Base-by-base conservation (phyloP, 106 monocot species). In the Amphibolis antarctica region DNA sequence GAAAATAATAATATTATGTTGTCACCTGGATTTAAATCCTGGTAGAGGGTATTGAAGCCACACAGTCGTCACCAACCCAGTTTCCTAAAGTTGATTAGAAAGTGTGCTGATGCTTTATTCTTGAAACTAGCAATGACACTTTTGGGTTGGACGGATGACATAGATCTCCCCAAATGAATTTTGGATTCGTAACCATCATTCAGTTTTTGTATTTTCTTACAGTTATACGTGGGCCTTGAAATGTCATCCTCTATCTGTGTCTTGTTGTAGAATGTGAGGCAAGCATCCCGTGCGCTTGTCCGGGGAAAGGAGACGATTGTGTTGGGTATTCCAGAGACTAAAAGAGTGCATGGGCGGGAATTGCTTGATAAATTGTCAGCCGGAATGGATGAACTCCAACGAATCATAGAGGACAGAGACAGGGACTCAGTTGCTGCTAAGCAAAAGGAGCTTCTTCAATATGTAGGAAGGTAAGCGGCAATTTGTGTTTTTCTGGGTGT, bases 401-500 rank as follows among this genome's bases (percentile, higher is more conserved):
- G 64, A 26, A 82, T 96, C 67, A 75, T 96, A 0, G 89, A 96
- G 71, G 81, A 89, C 64, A 83, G 83, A 59, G 69, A 86, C 53
- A 74, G 94, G 47, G 86, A 82, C 78, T 84, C 82, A 46, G 86
- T 98, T 51, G 82, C 76, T 43, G 80, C 86, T 42, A 98, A 98
- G 53, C 96, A 98, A 62, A 86, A 86, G 69, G 96, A 98, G 66
- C 80, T 98, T 75, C 78, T 98, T 21, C 78, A 87, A 58, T 98
- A 98, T 75, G 90, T 98, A 60, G 96, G 90, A 80, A 62, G 72
- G 96, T 90, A 48, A 86, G 83, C 49, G 14, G 15, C 12, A 42
- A 42, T 7, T 29, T 42, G 18, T 42, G 36, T 7, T 36, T 36
- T 36, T 36, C 7, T 36, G 36, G 36, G 7, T 7, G 2, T 36